Evolutionary conservation across 768 basidiomycete genomes (phyloP).

Genomic region (Paxillus rubicundulus): DNA sequence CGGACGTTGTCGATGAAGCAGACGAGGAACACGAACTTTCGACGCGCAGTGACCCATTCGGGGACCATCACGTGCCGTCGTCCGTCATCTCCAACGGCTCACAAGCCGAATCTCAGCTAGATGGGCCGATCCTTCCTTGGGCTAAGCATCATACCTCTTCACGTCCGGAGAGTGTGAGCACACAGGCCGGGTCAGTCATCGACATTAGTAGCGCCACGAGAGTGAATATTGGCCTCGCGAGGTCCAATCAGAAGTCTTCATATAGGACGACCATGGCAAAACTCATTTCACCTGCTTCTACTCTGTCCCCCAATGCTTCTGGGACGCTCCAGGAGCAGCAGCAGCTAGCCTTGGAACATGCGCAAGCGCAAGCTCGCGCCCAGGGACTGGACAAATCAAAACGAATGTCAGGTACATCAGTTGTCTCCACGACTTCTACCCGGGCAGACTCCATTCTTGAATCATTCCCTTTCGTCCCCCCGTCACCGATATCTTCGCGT

Average conservation of each 20-base stretch:
- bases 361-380: constrained; percentile 58
- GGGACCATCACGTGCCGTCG: constrained; percentile 46
- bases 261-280: constrained; percentile 63
- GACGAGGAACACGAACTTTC: constrained; percentile 31
- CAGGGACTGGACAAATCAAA: constrained; percentile 47
- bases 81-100: constrained; percentile 19
- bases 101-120: constrained; percentile 36
- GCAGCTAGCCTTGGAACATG: constrained; percentile 56
- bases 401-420: constrained; percentile 63
- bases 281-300: constrained; percentile 48
- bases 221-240: constrained; percentile 57
- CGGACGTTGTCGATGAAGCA: constrained; percentile 55
- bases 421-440: constrained; percentile 64
- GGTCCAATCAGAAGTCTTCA: constrained; percentile 42
- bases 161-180: constrained; percentile 60
- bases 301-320: constrained; percentile 20
- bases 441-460: constrained; percentile 83
- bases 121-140: constrained; percentile 44
- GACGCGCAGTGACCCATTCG: constrained; percentile 54
- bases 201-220: constrained; percentile 66
- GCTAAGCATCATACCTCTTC: constrained; percentile 36
- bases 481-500: constrained; percentile 82
- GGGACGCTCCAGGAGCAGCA: constrained; percentile 63
- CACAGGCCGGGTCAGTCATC: constrained; percentile 57
- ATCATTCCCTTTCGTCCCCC: constrained; percentile 86